Percentiles rank a stretch among this genome's conserved stretches.
These are phyloP conservation scores for Cytospora chrysosperma DNA, from an alignment of 2,329 filamentous ascomycete genomes.

Conservation along the genomic window DNA sequence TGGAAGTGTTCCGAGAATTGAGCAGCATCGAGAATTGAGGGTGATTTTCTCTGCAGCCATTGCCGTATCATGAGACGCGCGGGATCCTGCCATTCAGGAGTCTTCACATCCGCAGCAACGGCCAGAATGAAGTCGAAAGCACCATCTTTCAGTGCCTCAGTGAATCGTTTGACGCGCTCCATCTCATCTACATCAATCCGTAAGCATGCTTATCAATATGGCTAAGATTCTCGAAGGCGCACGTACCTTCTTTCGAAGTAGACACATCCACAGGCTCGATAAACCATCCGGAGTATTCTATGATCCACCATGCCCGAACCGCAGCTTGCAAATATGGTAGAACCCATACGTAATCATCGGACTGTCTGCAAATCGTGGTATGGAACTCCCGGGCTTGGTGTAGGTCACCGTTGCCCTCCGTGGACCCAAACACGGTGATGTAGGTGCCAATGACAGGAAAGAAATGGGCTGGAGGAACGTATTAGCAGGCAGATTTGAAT, in stretches of 20 bases:
- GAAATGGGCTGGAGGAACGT: conserved; percentile 63
- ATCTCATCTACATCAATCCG: conserved; percentile 55
- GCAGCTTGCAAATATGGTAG: conserved; percentile 76
- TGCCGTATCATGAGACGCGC: conserved; percentile 78
- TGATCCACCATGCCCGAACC: conserved; percentile 81
- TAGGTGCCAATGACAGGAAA: conserved; percentile 76
- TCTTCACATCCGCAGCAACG: conserved; percentile 76
- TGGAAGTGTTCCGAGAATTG: conserved; percentile 73
- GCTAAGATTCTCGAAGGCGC: background rate
- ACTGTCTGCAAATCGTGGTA: conserved; percentile 61
- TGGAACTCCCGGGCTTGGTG: conserved; percentile 71
- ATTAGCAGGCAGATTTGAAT: background rate
- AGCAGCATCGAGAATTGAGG: conserved; percentile 61
- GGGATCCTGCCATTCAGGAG: conserved; percentile 83
- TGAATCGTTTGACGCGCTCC: conserved; percentile 69
- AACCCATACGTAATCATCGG: conserved; percentile 69
- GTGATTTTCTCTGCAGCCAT: conserved; percentile 79
- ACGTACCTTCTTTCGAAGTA: conserved; percentile 42
- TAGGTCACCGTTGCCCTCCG: conserved; percentile 67
- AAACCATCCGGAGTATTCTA: conserved; percentile 90
- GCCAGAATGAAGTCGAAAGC: conserved; percentile 90
- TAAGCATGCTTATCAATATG: background rate
- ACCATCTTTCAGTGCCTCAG: conserved; percentile 78
- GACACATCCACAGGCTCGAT: conserved; percentile 64
- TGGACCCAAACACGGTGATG: conserved; percentile 75